These are phyloP conservation scores for Albophoma yamanashiensis DNA, from an alignment of 2,329 filamentous ascomycete genomes.

Conservation along the genomic window DNA sequence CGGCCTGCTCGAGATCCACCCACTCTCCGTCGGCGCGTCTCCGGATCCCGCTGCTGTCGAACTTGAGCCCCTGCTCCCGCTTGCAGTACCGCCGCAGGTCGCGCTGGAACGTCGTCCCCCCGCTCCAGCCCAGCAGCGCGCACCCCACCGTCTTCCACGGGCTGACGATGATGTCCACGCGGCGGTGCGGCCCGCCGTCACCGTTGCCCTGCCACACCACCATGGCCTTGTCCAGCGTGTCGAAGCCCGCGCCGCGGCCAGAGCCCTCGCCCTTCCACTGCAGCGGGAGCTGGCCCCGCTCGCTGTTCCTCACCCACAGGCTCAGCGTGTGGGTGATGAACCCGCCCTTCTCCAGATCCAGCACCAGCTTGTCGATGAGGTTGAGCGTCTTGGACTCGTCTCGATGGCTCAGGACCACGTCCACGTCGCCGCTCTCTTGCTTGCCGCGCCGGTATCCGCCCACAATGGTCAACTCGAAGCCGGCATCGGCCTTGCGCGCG, in stretches of 20 bases:
- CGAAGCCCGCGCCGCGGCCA: slow-evolving; percentile 52
- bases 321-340: slow-evolving; percentile 77
- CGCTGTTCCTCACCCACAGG: slow-evolving; percentile 57
- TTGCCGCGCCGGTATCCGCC: slow-evolving; percentile 80
- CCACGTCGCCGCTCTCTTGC: slow-evolving; percentile 64
- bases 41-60: slow-evolving; percentile 81
- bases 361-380: slow-evolving; percentile 64
- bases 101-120: slow-evolving; percentile 80
- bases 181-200: slow-evolving; percentile 47
- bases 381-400: slow-evolving; percentile 56
- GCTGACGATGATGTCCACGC: slow-evolving; percentile 85
- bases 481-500: slow-evolving; percentile 50
- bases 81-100: slow-evolving; percentile 77
- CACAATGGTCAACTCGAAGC: slow-evolving; percentile 51
- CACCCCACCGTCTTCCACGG: slow-evolving; percentile 87
- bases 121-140: slow-evolving; percentile 79
- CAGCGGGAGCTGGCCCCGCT: slow-evolving; percentile 55
- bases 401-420: slow-evolving; percentile 73
- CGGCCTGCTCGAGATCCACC: slow-evolving; percentile 57
- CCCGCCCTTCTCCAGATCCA: slow-evolving; percentile 53
- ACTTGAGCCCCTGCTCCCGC: slow-evolving; percentile 63
- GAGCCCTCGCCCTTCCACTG: slow-evolving; percentile 35
- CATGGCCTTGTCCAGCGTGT: slow-evolving; percentile 82
- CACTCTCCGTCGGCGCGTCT: slow-evolving; percentile 52
- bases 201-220: slow-evolving; percentile 67